phyloP scores from a whole-genome alignment of 345 rosid genomes.

The Eucalyptus leucophloia region DNA sequence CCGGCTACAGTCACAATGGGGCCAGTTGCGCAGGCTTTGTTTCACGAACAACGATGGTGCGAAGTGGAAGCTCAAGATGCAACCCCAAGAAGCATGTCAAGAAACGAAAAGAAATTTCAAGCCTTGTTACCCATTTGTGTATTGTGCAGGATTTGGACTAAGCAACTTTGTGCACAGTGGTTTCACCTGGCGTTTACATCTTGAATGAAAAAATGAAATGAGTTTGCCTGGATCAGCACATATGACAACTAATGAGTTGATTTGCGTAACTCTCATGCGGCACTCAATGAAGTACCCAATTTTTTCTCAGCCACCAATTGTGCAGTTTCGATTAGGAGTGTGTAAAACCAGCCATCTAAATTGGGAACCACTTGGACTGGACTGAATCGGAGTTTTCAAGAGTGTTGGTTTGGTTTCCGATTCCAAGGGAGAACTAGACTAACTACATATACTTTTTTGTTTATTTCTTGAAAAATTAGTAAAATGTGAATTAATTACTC shows the following conservation, averaged over 20 bases:
- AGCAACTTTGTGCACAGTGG: background rate
- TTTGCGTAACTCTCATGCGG: background rate
- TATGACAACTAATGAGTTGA: background rate
- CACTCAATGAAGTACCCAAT: background rate
- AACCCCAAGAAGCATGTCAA: too few species aligned
- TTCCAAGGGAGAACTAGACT: rapidly evolving
- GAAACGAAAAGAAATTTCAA: too few species aligned
- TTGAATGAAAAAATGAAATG: background rate
- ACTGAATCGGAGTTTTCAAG: rapidly evolving
- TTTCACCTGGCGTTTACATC: background rate
- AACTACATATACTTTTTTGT: rapidly evolving
- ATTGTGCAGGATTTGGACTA: too few species aligned
- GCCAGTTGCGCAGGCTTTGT: too few species aligned
- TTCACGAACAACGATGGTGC: too few species aligned
- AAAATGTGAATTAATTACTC: too few species aligned
- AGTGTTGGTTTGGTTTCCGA: too few species aligned
- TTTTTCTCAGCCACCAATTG: background rate
- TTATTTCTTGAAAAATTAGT: too few species aligned
- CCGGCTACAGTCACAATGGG: too few species aligned
- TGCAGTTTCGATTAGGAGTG: rapidly evolving
- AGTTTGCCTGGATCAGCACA: background rate
- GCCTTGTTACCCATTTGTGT: too few species aligned
- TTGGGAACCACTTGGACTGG: rapidly evolving
- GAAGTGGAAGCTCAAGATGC: too few species aligned
- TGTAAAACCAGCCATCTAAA: rapidly evolving